A percentile compares a stretch with the other conserved stretches of the same genome.
Conservation (phyloP, 2,329 filamentous ascomycete species). For the Phoma sp. region DNA sequence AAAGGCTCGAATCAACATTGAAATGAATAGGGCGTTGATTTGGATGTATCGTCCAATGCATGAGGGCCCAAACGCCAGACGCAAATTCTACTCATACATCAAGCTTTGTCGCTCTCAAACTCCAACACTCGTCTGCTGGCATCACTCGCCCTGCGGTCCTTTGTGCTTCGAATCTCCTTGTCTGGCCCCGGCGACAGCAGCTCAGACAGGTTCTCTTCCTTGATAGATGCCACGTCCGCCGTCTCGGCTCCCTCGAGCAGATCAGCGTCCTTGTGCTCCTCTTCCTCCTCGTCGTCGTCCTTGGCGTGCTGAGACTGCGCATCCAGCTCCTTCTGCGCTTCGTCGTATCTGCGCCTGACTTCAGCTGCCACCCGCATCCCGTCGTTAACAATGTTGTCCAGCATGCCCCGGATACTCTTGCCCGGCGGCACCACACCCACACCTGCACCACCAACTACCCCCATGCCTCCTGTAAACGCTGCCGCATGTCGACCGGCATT, state of each 20-base stretch:
- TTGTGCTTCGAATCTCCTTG: slow-evolving; percentile 35
- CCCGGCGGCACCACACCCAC: slow-evolving; percentile 65
- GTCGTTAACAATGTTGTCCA: slow-evolving; percentile 97
- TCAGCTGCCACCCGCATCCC: slow-evolving; percentile 96
- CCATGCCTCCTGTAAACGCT: slow-evolving; percentile 46
- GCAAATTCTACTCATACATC: slow-evolving; percentile 8
- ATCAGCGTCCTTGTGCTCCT: slow-evolving; percentile 53
- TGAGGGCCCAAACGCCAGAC: slow-evolving; percentile 11
- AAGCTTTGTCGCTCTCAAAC: slow-evolving; percentile 44
- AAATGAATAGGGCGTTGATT: too few species aligned
- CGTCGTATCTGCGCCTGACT: slow-evolving; percentile 90
- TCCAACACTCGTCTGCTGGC: slow-evolving; percentile 46
- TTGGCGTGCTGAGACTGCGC: slow-evolving; percentile 69
- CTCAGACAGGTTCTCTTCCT: slow-evolving; percentile 26
- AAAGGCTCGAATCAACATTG: not conserved
- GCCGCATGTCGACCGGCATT: slow-evolving; percentile 63
- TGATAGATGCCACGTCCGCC: slow-evolving; percentile 48
- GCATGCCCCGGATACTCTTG: slow-evolving; percentile 84
- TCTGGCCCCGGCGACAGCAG: slow-evolving; percentile 27
- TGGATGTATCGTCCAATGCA: not conserved
- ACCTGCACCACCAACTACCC: slow-evolving; percentile 53
- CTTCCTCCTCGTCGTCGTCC: slow-evolving; percentile 68
- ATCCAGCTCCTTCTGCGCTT: slow-evolving; percentile 90
- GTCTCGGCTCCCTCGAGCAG: slow-evolving; percentile 59
- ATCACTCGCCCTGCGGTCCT: slow-evolving; percentile 42